Base-by-base conservation (phyloP, 495 filamentous ascomycete genomes). In the Copromyces sp. region DNA sequence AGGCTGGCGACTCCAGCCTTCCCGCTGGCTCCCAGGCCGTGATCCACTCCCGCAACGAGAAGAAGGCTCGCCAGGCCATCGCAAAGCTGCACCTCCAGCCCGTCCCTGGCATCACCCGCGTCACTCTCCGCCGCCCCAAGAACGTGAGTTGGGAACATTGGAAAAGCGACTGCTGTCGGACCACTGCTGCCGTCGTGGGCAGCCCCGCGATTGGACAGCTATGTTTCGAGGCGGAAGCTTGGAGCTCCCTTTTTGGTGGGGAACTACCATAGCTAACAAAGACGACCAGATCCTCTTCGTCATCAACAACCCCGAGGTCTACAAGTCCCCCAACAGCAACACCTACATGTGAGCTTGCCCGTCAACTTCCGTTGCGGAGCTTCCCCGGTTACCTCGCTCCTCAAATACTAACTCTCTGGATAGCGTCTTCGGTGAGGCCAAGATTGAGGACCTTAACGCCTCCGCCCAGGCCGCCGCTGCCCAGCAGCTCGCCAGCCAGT, bases 341-440 rank as follows among this genome's bases (percentile, higher is more conserved):
- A 97, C 94, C 81, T 99, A 93, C 89, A 99, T 99, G 95, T 98
- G 87, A 87, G 92, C 81, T 70, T 35, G 69, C 68, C 68, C 24
- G 12, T 37, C 70, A 72, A 9, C 37, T 39, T 5, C 38, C 29
- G 24, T 35, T 16, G 39, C 39, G 37, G 29, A n/a, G n/a, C 38
- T 72, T n/a, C 20, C 17, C 37, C 35, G 29, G 53, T 16, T n/a
- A 24, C n/a, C 16, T 61, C 47, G 32, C 53, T 3, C 29, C 3
- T 32, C 53, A 65, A 29, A 65, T 35, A 65, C 53, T 65, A 77
- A 68, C 44, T 24, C 68, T 12, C 20, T 8, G 35, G 59, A 35
- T 70, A 99, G 95, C 85, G 97, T 99, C 86, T 99, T 99, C 84
- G 95, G 95, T 82, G 95, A 99, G 87, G 96, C 96, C 81, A 99